Evolutionary conservation across 192 early-diverging fungal genomes (phyloP).

Genomic region (Coemansia sp.): DNA sequence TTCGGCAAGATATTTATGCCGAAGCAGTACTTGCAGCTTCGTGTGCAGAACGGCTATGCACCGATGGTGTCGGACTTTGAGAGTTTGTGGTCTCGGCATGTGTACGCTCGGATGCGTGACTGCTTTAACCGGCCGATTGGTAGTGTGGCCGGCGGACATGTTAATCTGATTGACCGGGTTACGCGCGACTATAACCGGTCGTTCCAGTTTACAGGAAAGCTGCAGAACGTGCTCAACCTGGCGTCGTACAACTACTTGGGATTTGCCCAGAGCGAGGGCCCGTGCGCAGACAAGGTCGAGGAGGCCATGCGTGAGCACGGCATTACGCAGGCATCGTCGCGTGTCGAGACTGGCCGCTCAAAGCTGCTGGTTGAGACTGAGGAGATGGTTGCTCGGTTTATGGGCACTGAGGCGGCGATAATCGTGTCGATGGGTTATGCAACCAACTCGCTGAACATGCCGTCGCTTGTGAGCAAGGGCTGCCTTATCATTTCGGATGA

Average conservation of each 20-base stretch:
- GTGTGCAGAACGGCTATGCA: conserved; percentile 79
- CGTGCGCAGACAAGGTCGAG: conserved; percentile 94
- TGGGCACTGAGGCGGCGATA: conserved; percentile 84
- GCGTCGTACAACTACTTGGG: conserved; percentile 98
- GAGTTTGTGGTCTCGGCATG: conserved; percentile 88
- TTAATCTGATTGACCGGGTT: conserved; percentile 80
- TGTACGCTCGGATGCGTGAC: conserved; percentile 87
- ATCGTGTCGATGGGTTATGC: conserved; percentile 96
- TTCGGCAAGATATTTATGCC: conserved; percentile 79
- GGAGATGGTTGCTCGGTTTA: conserved; percentile 82
- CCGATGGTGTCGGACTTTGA: conserved; percentile 95
- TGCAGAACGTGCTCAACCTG: conserved; percentile 82
- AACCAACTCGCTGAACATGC: conserved; percentile 93
- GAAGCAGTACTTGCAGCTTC: conserved; percentile 70
- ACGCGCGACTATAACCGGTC: conserved; percentile 81
- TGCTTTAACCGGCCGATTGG: conserved; percentile 94
- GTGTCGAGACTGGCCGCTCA: conserved; percentile 70
- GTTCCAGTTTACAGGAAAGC: conserved; percentile 80
- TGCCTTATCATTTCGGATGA: conserved; percentile 94
- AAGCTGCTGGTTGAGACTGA: conserved; percentile 80
- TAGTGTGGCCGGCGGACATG: conserved; percentile 83
- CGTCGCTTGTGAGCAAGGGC: conserved; percentile 79
- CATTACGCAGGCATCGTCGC: conserved; percentile 62
- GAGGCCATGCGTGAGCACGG: conserved; percentile 71
- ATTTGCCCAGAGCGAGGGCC: conserved; percentile 89